Conservation (phyloP, 2,329 filamentous ascomycete genomes). For the Aureobasidium melanogenum region DNA sequence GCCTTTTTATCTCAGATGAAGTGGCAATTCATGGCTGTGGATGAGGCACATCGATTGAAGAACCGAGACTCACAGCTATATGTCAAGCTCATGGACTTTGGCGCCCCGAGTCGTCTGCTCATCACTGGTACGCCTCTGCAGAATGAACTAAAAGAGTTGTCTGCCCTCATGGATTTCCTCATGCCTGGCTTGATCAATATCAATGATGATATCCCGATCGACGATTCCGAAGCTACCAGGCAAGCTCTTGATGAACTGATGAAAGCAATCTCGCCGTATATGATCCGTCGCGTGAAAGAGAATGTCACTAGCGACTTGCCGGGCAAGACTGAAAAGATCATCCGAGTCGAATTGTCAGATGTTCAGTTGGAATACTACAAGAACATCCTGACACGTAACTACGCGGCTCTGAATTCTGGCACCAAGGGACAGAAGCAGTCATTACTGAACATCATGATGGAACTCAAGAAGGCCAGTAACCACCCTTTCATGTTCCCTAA, state of each 20-base stretch:
- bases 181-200: constrained; percentile 91
- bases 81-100: constrained; percentile 73
- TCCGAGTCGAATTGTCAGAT: constrained; percentile 92
- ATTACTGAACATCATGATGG: constrained; percentile 98
- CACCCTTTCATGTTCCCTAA: constrained; percentile 97
- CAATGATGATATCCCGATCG: constrained; percentile 83
- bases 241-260: constrained; percentile 81
- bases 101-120: constrained; percentile 76
- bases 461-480: constrained; percentile 97
- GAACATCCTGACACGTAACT: constrained; percentile 95
- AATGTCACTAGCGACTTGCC: constrained; percentile 95
- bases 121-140: constrained; percentile 98
- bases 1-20: constrained; percentile 82
- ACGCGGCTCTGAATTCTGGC: constrained; percentile 85
- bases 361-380: constrained; percentile 98
- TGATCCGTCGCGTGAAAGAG: constrained; percentile 91
- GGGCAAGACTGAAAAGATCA: constrained; percentile 97
- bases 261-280: constrained; percentile 81
- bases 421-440: constrained; percentile 89
- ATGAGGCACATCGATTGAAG: constrained; percentile 94
- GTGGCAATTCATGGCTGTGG: constrained; percentile 94
- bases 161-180: constrained; percentile 88
- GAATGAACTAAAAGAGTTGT: constrained; percentile 88
- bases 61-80: constrained; percentile 95
- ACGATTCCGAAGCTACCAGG: constrained; percentile 64